phyloP scores from a whole-genome alignment of 495 filamentous ascomycete species.

The Aspergillus egyptiacus region DNA sequence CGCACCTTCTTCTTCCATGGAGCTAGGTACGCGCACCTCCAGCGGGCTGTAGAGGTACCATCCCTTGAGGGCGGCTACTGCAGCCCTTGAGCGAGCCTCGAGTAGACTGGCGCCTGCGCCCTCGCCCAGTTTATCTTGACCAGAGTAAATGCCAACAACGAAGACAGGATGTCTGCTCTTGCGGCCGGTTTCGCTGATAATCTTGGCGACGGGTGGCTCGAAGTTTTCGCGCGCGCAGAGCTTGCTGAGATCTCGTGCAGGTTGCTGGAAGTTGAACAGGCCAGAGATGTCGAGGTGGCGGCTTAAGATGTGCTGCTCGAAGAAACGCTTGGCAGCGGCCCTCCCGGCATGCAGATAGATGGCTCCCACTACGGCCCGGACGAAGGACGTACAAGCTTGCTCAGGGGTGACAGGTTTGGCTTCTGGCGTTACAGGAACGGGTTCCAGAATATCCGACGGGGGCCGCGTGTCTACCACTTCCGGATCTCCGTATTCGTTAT shows the following conservation, averaged over 20 bases:
- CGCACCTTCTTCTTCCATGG: constrained; percentile 62
- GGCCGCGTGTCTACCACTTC: constrained; percentile 22
- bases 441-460: no score
- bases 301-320: constrained; percentile 72
- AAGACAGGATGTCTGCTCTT: constrained; percentile 77
- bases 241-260: constrained; percentile 69
- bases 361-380: constrained; percentile 73
- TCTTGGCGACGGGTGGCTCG: constrained; percentile 75
- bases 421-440: constrained; percentile 11
- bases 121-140: constrained; percentile 83
- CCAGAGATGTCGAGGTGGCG: constrained; percentile 67
- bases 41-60: constrained; percentile 94
- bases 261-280: constrained; percentile 77
- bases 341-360: constrained; percentile 74
- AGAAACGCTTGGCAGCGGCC: constrained; percentile 68
- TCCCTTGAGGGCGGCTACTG: constrained; percentile 75
- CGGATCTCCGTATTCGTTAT: constrained; percentile 72
- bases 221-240: constrained; percentile 87
- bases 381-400: constrained; percentile 57
- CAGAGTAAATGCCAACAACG: constrained; percentile 89
- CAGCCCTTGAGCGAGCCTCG: constrained; percentile 69
- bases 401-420: constrained; percentile 37
- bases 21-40: constrained; percentile 68
- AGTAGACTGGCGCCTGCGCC: constrained; percentile 67
- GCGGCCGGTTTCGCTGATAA: constrained; percentile 84